phyloP scores from a whole-genome alignment of 352 stramenopile genomes.

The Globisporangium emineosum region DNA sequence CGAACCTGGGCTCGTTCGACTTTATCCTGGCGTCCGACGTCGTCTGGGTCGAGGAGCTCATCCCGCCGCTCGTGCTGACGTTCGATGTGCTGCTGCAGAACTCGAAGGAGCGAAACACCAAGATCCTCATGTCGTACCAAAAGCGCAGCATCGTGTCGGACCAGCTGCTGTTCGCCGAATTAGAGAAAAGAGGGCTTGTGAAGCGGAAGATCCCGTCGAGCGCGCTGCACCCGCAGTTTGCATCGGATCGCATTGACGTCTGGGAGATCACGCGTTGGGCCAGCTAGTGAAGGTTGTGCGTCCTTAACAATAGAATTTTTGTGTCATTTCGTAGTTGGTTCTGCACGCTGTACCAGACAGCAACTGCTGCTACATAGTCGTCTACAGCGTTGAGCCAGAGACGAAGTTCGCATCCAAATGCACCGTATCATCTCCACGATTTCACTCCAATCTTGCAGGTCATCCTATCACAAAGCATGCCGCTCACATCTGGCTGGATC shows the following conservation, averaged over 20 bases:
- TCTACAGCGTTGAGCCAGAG: not conserved
- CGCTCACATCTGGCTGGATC: not conserved
- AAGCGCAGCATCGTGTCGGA: constrained; percentile 63
- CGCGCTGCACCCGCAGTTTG: constrained; percentile 20
- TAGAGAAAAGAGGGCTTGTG: constrained; percentile 30
- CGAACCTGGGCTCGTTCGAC: constrained; percentile 63
- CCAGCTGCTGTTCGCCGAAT: constrained; percentile 47
- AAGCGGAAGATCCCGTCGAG: constrained; percentile 6
- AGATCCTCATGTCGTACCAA: constrained; percentile 71
- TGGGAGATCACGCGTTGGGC: constrained; percentile 16
- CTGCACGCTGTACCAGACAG: no score
- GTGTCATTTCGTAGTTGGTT: no score
- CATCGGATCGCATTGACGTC: constrained; percentile 14
- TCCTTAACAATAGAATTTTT: not conserved
- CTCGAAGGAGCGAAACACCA: constrained; percentile 28
- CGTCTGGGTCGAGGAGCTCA: constrained; percentile 89
- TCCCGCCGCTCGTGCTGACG: constrained; percentile 77
- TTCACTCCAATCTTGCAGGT: not conserved
- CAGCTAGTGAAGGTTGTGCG: not conserved
- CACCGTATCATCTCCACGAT: not conserved
- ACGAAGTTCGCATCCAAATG: not conserved
- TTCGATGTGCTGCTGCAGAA: constrained; percentile 48
- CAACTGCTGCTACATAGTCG: no score
- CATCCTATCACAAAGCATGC: constrained; percentile 4
- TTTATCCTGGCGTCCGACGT: constrained; percentile 88